phyloP scores from a whole-genome alignment of 495 filamentous ascomycete species.

The Melanomma pulvis-pyrius region DNA sequence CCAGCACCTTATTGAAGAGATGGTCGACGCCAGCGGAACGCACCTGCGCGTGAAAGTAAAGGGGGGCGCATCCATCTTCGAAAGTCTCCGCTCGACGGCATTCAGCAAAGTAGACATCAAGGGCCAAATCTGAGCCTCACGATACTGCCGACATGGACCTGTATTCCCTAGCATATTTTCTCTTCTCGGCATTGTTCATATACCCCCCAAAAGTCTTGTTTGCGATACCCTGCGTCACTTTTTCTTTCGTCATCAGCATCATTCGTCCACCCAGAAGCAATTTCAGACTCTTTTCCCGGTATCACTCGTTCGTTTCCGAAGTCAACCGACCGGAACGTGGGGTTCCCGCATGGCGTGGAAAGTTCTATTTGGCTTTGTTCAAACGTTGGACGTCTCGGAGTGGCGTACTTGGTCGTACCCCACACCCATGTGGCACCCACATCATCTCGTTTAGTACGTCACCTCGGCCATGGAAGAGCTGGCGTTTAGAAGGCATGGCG shows the following conservation, averaged over 20 bases:
- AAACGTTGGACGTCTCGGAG: slow-evolving; percentile 32
- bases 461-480: slow-evolving; percentile 14
- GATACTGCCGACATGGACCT: background rate
- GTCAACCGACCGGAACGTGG: slow-evolving; percentile 32
- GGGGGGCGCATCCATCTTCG: slow-evolving; percentile 55
- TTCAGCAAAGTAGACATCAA: slow-evolving; percentile 93
- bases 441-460: slow-evolving; percentile 9
- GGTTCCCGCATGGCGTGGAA: slow-evolving; percentile 32
- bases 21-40: slow-evolving; percentile 55
- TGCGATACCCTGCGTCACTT: slow-evolving; percentile 17
- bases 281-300: slow-evolving; percentile 22
- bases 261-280: slow-evolving; percentile 6
- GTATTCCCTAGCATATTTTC: slow-evolving; percentile 6
- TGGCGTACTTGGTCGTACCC: slow-evolving; percentile 7
- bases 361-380: slow-evolving; percentile 19
- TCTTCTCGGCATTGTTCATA: background rate
- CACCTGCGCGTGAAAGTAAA: slow-evolving; percentile 40
- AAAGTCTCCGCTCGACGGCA: slow-evolving; percentile 67
- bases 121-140: slow-evolving; percentile 60
- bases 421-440: slow-evolving; percentile 19
- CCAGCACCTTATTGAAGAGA: slow-evolving; percentile 76
- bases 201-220: slow-evolving; percentile 12
- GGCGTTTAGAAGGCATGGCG: slow-evolving; percentile 7
- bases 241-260: slow-evolving; percentile 8
- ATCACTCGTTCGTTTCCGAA: slow-evolving; percentile 27